phyloP scores from a whole-genome alignment of 495 filamentous ascomycete genomes.

The Penicillium roqueforti region DNA sequence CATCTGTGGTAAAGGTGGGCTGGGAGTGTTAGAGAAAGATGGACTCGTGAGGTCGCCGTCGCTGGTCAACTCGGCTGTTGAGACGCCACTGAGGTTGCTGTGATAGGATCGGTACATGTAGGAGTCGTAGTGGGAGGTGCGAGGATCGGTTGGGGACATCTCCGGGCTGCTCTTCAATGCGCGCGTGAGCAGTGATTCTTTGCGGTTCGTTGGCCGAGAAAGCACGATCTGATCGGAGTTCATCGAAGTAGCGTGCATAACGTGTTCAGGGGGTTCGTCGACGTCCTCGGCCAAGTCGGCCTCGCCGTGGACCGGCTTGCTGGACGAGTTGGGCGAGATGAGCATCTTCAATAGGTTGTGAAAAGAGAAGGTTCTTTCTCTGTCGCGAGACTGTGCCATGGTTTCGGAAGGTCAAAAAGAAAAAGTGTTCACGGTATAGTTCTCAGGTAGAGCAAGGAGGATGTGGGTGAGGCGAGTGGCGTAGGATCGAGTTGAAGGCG shows the following conservation, averaged over 20 bases:
- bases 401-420: slow-evolving; percentile 18
- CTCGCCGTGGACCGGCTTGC: slow-evolving; percentile 36
- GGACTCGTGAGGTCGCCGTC: slow-evolving; percentile 91
- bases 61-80: slow-evolving; percentile 83
- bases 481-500: slow-evolving; percentile 10
- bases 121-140: slow-evolving; percentile 35
- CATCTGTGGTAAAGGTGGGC: slow-evolving; percentile 63
- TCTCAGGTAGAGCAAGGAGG: neutral
- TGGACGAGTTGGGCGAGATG: slow-evolving; percentile 39
- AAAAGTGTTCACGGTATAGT: slow-evolving; percentile 2
- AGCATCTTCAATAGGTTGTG: slow-evolving; percentile 48
- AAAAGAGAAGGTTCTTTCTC: slow-evolving; percentile 39
- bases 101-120: slow-evolving; percentile 60
- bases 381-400: slow-evolving; percentile 41
- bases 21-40: slow-evolving; percentile 80
- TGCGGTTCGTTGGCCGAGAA: slow-evolving; percentile 43
- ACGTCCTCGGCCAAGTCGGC: slow-evolving; percentile 46
- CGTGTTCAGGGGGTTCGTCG: slow-evolving; percentile 47
- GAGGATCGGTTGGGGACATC: slow-evolving; percentile 36
- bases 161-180: slow-evolving; percentile 67
- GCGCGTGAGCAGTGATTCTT: slow-evolving; percentile 75
- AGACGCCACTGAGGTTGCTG: slow-evolving; percentile 72
- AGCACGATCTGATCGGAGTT: slow-evolving; percentile 32
- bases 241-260: slow-evolving; percentile 26
- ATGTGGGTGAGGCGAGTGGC: slow-evolving; percentile 4